Base-by-base conservation (phyloP, 805 yeast species). In the Zygotorulaspora sp. region DNA sequence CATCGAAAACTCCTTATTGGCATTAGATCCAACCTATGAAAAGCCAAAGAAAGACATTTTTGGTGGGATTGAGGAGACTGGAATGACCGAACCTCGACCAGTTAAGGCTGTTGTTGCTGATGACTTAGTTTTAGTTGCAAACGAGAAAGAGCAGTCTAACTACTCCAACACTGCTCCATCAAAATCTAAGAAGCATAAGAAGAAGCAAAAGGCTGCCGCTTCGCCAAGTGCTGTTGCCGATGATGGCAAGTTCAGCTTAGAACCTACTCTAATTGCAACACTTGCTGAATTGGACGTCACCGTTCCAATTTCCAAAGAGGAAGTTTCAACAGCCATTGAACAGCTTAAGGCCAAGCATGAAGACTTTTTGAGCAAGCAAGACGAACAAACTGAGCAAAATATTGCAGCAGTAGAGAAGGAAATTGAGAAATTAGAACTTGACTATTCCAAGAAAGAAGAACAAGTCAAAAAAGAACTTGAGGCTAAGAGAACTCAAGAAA, bases 1-100 rank as follows among this genome's bases (percentile, higher is more conserved):
- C 46, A 83, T 92, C 55, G 85, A 88, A 63, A 68, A 74, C 38
- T 71, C 88, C 58, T 71, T 89, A 59, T 57, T 67, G 24, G 76
- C 76, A 64, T 85, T 92, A 52, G 95, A 88, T 58, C 92, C 94
- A 50, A 58, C 80, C 32, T 79, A 76, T 64, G 85, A 78, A 55
- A 77, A 75, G 61, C 78, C 83, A 35, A 66, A 63, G 18, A 57
- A 57, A 36, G 53, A 48, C 29, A 31, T 63, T 20, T 37, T 57
- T 21, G 61, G 57, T 28, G 59, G 57, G 19, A 49, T 65, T 13
- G 39, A 58, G 33, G 49, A 52, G 32, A 43, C 53, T 27, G 47
- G 47, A 41, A 57, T 52, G 41, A 41, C 47, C 34, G 51, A 48
- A 16, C 49, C 35, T 37, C 75, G 83, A 65, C 74, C 71, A 39